Conservation (phyloP, 257 asterid genomes). For the Capsicum chinense region DNA sequence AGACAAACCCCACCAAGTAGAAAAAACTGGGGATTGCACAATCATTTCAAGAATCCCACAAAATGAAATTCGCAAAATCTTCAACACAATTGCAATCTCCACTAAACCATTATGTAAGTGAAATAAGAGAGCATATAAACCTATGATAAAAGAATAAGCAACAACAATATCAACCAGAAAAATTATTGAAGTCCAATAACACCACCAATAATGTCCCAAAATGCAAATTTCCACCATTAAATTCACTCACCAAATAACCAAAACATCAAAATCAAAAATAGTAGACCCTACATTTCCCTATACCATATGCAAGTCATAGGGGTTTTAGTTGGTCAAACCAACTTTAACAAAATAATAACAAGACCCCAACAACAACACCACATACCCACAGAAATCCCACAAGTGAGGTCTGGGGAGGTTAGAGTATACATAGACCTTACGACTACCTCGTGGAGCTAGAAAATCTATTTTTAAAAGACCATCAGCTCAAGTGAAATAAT, state of each 20-base stretch:
- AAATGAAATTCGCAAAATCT: background rate
- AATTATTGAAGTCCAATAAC: background rate
- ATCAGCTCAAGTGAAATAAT: no score
- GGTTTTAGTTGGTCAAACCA: background rate
- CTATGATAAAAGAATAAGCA: background rate
- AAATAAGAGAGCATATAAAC: background rate
- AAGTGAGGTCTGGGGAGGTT: no score
- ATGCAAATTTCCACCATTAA: slow-evolving; percentile 21
- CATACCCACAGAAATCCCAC: no score
- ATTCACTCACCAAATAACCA: slow-evolving; percentile 29
- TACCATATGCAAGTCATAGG: slow-evolving; percentile 1
- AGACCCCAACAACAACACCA: background rate
- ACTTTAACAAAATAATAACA: background rate
- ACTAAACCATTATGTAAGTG: background rate
- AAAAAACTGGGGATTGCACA: background rate
- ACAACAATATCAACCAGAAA: background rate
- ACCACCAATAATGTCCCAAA: slow-evolving; percentile 20
- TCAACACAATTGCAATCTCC: background rate
- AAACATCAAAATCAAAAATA: slow-evolving; percentile 16
- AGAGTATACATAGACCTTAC: no score
- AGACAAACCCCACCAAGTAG: slow-evolving; percentile 9
- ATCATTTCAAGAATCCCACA: slow-evolving; percentile 17
- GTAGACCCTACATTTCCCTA: slow-evolving; percentile 25
- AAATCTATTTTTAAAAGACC: no score
- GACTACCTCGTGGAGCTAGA: no score